A percentile compares a stretch with the other conserved stretches of the same genome.
Evolutionary conservation across 805 yeast species (phyloP).

Genomic region (Sugiyamaella lignohabitans): DNA sequence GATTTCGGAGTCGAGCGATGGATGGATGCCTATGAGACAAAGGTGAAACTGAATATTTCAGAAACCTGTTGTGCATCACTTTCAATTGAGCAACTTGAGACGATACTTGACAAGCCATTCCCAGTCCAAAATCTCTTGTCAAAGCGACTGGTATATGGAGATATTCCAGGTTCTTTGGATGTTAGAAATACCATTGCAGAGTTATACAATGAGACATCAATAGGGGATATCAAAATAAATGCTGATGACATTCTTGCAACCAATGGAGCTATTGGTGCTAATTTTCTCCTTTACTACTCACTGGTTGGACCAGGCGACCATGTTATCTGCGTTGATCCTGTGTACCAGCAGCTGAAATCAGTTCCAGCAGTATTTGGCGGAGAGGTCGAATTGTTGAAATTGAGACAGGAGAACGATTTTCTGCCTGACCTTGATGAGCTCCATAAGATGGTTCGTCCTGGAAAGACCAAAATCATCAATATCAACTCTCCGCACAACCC

Average conservation of each 20-base stretch:
- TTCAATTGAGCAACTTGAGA: conserved; percentile 35
- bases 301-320: conserved; percentile 42
- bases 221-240: conserved; percentile 16
- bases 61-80: conserved; percentile 49
- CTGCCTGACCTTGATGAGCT: conserved; percentile 36
- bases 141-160: conserved; percentile 39
- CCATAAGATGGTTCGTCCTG: conserved; percentile 24
- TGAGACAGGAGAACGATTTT: conserved; percentile 33
- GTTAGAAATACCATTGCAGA: conserved; percentile 35
- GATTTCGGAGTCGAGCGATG: conserved; percentile 47
- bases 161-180: conserved; percentile 41
- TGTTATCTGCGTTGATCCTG: conserved; percentile 43
- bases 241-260: conserved; percentile 42
- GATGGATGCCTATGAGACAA: conserved; percentile 45
- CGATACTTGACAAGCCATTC: conserved; percentile 28
- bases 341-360: conserved; percentile 44
- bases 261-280: conserved; percentile 53
- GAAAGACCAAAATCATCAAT: conserved; percentile 39
- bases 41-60: conserved; percentile 39
- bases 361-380: conserved; percentile 44
- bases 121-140: conserved; percentile 23
- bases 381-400: conserved; percentile 33
- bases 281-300: conserved; percentile 41
- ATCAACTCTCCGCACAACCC: conserved; percentile 47
- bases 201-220: conserved; percentile 31